These are phyloP conservation scores for Fusarium brachygibbosum DNA, from an alignment of 2,329 filamentous ascomycete genomes.

Conservation along the genomic window DNA sequence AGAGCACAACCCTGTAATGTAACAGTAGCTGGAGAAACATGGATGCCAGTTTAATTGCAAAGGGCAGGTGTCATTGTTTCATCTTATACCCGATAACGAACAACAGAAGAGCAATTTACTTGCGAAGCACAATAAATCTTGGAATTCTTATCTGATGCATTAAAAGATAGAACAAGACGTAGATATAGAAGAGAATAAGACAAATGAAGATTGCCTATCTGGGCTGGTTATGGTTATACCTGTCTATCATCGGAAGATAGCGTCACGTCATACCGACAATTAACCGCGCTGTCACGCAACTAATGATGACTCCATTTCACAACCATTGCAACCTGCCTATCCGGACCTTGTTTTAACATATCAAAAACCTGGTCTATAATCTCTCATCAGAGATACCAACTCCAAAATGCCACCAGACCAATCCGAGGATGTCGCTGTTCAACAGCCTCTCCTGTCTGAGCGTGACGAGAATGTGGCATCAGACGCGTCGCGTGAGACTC, in stretches of 20 bases:
- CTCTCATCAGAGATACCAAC: background rate
- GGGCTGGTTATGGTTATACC: fast-evolving
- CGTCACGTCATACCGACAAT: slow-evolving; percentile 38
- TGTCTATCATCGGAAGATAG: background rate
- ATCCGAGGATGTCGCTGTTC: slow-evolving; percentile 15
- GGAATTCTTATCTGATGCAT: background rate
- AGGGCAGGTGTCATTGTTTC: slow-evolving; percentile 16
- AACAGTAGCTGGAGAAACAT: background rate
- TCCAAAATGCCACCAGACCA: slow-evolving; percentile 31
- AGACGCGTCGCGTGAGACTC: slow-evolving; percentile 13
- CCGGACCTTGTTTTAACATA: slow-evolving; percentile 8
- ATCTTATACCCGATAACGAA: background rate
- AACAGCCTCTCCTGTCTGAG: slow-evolving; percentile 37
- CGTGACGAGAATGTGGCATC: slow-evolving; percentile 11
- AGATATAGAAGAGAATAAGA: background rate
- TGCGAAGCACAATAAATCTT: background rate
- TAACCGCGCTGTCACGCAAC: slow-evolving; percentile 37
- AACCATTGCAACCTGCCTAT: background rate
- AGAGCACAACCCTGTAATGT: background rate
- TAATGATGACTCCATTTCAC: slow-evolving; percentile 18
- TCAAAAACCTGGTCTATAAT: background rate
- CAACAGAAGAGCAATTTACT: background rate
- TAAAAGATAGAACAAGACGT: no score
- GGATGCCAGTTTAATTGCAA: slow-evolving; percentile 20
- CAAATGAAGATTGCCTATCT: background rate